Conservation (phyloP, 257 asterid species). For the Thymus mandschuricus region DNA sequence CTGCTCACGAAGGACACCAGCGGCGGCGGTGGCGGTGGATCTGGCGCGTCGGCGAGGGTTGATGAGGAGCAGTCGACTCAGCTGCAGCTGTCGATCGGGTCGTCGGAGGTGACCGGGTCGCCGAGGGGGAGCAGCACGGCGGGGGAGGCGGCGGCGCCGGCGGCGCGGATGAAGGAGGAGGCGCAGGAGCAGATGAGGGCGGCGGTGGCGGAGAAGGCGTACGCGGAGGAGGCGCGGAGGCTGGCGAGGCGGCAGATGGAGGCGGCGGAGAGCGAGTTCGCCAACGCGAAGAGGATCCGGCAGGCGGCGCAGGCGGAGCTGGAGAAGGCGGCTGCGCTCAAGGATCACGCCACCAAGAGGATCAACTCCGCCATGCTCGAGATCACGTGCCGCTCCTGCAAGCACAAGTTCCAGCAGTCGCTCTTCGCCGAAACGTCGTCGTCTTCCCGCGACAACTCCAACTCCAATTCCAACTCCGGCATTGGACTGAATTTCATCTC, state of each 20-base stretch:
- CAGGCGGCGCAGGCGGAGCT: conserved; percentile 62
- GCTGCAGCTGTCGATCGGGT: conserved; percentile 59
- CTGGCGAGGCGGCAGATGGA: conserved; percentile 61
- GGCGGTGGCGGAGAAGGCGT: conserved; percentile 66
- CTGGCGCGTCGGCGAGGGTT: conserved; percentile 1
- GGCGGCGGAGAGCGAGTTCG: conserved; percentile 63
- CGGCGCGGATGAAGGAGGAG: conserved; percentile 34
- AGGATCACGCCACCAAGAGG: conserved; percentile 52
- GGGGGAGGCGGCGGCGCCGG: not conserved
- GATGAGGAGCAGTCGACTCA: conserved; percentile 43
- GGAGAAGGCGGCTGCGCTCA: conserved; percentile 54
- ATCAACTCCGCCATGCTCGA: conserved; percentile 52
- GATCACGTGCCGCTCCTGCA: conserved; percentile 71
- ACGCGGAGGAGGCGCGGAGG: conserved; percentile 66
- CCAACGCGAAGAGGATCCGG: conserved; percentile 64
- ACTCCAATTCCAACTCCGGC: conserved; percentile 20
- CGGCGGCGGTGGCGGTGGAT: not conserved
- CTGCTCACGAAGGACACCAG: conserved; percentile 46
- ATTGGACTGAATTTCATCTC: conserved; percentile 51
- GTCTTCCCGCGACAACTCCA: conserved; percentile 31
- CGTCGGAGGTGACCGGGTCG: conserved; percentile 35
- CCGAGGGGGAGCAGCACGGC: conserved; percentile 3
- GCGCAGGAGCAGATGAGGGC: conserved; percentile 46
- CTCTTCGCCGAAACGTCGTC: not conserved
- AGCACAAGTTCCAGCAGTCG: conserved; percentile 45